Percentiles rank a stretch among this genome's conserved stretches.
phyloP scores from a whole-genome alignment of 306 rosid genomes.

The Pterocarpus macrocarpus region DNA sequence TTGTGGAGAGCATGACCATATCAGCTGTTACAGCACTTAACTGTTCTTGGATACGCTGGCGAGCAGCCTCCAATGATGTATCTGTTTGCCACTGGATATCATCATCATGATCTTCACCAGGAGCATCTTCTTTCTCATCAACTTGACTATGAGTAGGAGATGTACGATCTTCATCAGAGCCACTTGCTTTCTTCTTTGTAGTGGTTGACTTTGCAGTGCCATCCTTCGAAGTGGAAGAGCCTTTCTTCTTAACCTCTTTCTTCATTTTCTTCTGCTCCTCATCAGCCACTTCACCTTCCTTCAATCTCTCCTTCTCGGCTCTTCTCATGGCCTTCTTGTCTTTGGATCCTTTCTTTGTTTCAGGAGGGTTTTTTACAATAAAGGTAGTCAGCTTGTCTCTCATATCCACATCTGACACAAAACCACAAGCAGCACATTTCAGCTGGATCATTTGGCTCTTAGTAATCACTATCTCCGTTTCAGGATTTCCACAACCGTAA shows the following conservation, averaged over 20 bases:
- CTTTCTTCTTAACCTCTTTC: constrained; percentile 76
- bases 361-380: constrained; percentile 83
- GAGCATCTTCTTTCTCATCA: constrained; percentile 59
- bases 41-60: constrained; percentile 52
- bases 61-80: constrained; percentile 56
- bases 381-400: constrained; percentile 84
- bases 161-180: constrained; percentile 71
- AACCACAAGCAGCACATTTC: constrained; percentile 91
- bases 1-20: constrained; percentile 56
- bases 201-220: constrained; percentile 46
- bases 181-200: constrained; percentile 63
- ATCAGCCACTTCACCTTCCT: constrained; percentile 84
- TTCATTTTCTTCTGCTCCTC: constrained; percentile 73
- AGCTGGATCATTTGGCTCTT: constrained; percentile 77
- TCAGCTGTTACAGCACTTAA: constrained; percentile 55
- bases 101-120: constrained; percentile 43
- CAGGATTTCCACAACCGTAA: constrained; percentile 85
- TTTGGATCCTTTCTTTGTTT: constrained; percentile 71
- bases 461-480: constrained; percentile 74
- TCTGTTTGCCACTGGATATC: constrained; percentile 61
- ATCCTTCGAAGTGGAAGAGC: constrained; percentile 57
- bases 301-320: constrained; percentile 83
- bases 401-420: constrained; percentile 82
- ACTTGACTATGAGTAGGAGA: constrained; percentile 64
- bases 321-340: constrained; percentile 90